These are phyloP conservation scores for Fusarium sambucinum DNA, from an alignment of 2,329 filamentous ascomycete genomes.

Conservation along the genomic window DNA sequence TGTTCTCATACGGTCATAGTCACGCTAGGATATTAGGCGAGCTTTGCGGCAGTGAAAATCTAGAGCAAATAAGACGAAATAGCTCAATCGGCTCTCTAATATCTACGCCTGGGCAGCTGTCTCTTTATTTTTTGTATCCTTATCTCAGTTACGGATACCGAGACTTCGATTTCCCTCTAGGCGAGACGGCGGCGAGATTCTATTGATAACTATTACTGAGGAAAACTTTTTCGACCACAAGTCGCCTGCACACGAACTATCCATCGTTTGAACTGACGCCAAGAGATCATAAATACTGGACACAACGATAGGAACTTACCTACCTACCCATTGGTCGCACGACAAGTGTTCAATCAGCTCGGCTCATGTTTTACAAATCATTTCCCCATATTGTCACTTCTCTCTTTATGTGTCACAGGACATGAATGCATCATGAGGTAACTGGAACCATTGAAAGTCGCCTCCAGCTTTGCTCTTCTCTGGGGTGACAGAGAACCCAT, in stretches of 20 bases:
- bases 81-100: background rate
- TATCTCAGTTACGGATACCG: background rate
- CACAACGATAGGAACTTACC: background rate
- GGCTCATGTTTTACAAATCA: slow-evolving; percentile 12
- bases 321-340: background rate
- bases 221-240: slow-evolving; percentile 8
- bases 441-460: slow-evolving; percentile 21
- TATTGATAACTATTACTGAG: background rate
- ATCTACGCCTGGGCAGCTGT: background rate
- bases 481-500: slow-evolving; percentile 21
- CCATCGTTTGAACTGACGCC: slow-evolving; percentile 33
- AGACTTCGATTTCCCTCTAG: background rate
- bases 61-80: background rate
- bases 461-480: slow-evolving; percentile 30
- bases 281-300: slow-evolving; percentile 9
- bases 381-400: slow-evolving; percentile 1
- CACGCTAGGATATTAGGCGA: slow-evolving; percentile 1
- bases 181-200: background rate
- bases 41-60: background rate
- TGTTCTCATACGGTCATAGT: slow-evolving; percentile 8
- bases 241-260: slow-evolving; percentile 25
- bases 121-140: background rate
- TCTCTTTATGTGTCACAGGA: slow-evolving; percentile 12
- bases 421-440: slow-evolving; percentile 11
- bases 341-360: background rate